These are phyloP conservation scores for Hygrocybe coccinea DNA, from an alignment of 768 basidiomycete species.

Conservation along the genomic window DNA sequence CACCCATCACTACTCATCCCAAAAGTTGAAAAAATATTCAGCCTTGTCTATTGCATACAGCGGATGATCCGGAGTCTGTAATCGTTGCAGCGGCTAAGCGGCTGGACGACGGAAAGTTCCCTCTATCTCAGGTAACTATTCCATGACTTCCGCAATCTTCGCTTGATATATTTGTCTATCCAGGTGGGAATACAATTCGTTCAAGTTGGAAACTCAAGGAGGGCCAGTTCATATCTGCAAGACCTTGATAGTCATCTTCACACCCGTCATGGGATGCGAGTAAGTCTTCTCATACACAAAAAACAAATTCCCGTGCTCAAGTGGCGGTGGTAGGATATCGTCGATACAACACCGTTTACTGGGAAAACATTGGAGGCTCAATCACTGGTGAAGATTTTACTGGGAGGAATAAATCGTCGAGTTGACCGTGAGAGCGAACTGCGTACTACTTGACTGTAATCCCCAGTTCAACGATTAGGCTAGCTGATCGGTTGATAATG, in stretches of 20 bases:
- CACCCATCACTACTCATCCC: not conserved
- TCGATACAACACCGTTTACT: constrained; percentile 59
- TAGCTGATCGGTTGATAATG: not conserved
- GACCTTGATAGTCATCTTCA: constrained; percentile 56
- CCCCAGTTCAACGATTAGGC: too few species aligned
- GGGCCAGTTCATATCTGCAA: constrained; percentile 40
- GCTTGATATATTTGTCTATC: not conserved
- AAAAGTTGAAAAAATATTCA: not conserved
- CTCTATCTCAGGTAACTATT: constrained; percentile 44
- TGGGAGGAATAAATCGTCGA: constrained; percentile 61
- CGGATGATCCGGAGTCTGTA: constrained; percentile 47
- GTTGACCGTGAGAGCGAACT: constrained; percentile 14
- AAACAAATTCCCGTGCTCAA: not conserved
- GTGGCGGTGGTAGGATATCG: constrained; percentile 48
- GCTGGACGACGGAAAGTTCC: constrained; percentile 49
- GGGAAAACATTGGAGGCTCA: constrained; percentile 41
- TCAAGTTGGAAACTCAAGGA: constrained; percentile 53
- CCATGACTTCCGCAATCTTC: not conserved
- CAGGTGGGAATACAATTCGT: constrained; percentile 69
- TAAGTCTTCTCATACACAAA: constrained; percentile 20
- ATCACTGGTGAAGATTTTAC: constrained; percentile 54
- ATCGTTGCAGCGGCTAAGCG: constrained; percentile 45
- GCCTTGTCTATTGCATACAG: constrained; percentile 27
- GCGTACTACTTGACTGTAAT: too few species aligned
- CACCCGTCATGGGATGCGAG: constrained; percentile 39